These are phyloP conservation scores for Amauroascus verrucosus DNA, from an alignment of 2,329 filamentous ascomycete genomes.

Conservation along the genomic window DNA sequence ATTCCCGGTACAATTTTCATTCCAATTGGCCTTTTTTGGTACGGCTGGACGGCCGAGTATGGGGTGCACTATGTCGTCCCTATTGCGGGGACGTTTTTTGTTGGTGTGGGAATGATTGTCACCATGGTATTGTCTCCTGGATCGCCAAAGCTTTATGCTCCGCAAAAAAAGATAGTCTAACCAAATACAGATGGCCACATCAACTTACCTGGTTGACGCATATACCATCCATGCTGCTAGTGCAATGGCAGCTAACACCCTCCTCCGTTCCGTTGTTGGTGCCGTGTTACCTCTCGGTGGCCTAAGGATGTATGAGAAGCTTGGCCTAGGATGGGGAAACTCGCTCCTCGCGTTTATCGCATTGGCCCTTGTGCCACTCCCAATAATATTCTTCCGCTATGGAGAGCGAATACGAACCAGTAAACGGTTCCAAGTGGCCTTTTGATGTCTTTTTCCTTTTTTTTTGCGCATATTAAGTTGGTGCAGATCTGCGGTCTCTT, in stretches of 20 bases:
- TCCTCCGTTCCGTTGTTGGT: constrained; percentile 47
- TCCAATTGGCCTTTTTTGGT: constrained; percentile 47
- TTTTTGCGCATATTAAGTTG: not conserved
- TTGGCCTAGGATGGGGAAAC: constrained; percentile 44
- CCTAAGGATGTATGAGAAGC: constrained; percentile 37
- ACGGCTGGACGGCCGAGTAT: constrained; percentile 49
- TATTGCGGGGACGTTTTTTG: constrained; percentile 48
- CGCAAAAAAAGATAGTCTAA: not conserved
- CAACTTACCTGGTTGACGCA: constrained; percentile 54
- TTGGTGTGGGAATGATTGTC: constrained; percentile 40
- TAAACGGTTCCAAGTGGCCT: constrained; percentile 12
- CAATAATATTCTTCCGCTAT: constrained; percentile 28
- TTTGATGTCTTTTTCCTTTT: constrained; percentile 4
- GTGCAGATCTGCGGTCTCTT: not conserved
- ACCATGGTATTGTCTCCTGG: constrained; percentile 26
- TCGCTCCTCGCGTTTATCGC: constrained; percentile 48
- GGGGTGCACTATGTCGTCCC: constrained; percentile 50
- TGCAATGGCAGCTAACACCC: constrained; percentile 46
- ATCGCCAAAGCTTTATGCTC: not conserved
- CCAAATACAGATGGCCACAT: constrained; percentile 43
- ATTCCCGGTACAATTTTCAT: constrained; percentile 46
- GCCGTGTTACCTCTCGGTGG: constrained; percentile 54
- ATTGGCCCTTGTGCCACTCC: constrained; percentile 39
- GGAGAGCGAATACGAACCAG: constrained; percentile 29
- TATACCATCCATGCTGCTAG: constrained; percentile 38